These are phyloP conservation scores for Saprolegnia diclina DNA, from an alignment of 352 stramenopile species.

Conservation along the genomic window DNA sequence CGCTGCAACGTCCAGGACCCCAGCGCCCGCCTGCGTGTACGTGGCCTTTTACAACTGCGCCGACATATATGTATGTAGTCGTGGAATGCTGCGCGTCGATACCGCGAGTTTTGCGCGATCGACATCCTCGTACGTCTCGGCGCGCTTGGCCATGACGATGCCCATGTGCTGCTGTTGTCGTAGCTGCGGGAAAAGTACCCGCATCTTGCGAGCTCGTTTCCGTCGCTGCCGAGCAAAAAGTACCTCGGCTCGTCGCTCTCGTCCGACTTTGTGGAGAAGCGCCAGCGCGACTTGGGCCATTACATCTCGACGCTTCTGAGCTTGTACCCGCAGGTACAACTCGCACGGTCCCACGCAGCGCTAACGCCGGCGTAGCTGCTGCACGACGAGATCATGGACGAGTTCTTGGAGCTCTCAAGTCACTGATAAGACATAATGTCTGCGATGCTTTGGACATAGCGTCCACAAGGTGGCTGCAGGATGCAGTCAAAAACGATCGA, in stretches of 20 bases:
- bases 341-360: not conserved
- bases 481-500: too few relatives aligned
- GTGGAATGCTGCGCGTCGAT: slow-evolving; percentile 76
- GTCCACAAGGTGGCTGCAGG: too few relatives aligned
- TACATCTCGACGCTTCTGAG: slow-evolving; percentile 84
- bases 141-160: not conserved
- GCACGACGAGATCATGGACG: slow-evolving; percentile 83
- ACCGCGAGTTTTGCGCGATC: slow-evolving; percentile 80
- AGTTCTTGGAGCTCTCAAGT: slow-evolving; percentile 83
- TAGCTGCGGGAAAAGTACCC: slow-evolving; percentile 83
- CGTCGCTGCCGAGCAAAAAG: slow-evolving; percentile 79
- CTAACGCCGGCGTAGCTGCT: slow-evolving; percentile 41
- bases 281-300: slow-evolving; percentile 78
- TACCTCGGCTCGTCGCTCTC: slow-evolving; percentile 82
- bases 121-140: slow-evolving; percentile 60
- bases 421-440: slow-evolving; percentile 30
- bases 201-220: slow-evolving; percentile 62
- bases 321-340: slow-evolving; percentile 54
- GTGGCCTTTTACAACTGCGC: too few relatives aligned
- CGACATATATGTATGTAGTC: slow-evolving; percentile 52
- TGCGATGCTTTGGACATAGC: too few relatives aligned
- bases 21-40: not conserved
- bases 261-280: slow-evolving; percentile 81
- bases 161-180: not conserved
- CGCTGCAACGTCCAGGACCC: slow-evolving; percentile 58